Conservation (phyloP, 2,329 filamentous ascomycete species). For the Thelonectria olida region DNA sequence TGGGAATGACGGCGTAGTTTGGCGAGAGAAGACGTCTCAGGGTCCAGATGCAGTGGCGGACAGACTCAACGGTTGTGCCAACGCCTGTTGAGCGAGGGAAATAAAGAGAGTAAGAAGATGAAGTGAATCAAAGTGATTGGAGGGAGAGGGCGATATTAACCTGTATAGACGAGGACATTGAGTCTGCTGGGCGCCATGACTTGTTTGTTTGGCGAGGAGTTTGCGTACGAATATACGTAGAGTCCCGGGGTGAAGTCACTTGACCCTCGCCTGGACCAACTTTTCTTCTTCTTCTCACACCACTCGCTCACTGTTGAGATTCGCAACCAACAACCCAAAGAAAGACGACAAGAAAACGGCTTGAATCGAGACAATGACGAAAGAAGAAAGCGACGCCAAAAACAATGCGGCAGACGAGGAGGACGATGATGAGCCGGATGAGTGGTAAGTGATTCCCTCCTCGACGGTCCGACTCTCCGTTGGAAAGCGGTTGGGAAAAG, state of each 20-base stretch:
- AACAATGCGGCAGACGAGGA: slow-evolving; percentile 48
- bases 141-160: slow-evolving; percentile 59
- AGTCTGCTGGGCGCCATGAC: slow-evolving; percentile 75
- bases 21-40: slow-evolving; percentile 86
- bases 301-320: slow-evolving; percentile 28
- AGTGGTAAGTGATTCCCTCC: slow-evolving; percentile 72
- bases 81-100: slow-evolving; percentile 64
- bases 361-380: slow-evolving; percentile 57
- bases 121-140: background rate
- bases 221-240: too few relatives aligned
- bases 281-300: slow-evolving; percentile 34
- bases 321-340: slow-evolving; percentile 7
- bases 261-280: slow-evolving; percentile 35
- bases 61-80: slow-evolving; percentile 87
- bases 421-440: slow-evolving; percentile 84
- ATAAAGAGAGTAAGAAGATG: slow-evolving; percentile 3
- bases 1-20: slow-evolving; percentile 90
- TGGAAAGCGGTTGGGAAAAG: slow-evolving; percentile 7
- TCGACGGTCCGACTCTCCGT: slow-evolving; percentile 3
- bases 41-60: slow-evolving; percentile 88
- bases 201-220: too few relatives aligned
- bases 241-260: slow-evolving; percentile 28
- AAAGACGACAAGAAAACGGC: background rate
- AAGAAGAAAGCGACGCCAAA: slow-evolving; percentile 57
- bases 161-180: slow-evolving; percentile 94